phyloP scores from a whole-genome alignment of 2,329 filamentous ascomycete species.

The Arachnopeziza araneosa region DNA sequence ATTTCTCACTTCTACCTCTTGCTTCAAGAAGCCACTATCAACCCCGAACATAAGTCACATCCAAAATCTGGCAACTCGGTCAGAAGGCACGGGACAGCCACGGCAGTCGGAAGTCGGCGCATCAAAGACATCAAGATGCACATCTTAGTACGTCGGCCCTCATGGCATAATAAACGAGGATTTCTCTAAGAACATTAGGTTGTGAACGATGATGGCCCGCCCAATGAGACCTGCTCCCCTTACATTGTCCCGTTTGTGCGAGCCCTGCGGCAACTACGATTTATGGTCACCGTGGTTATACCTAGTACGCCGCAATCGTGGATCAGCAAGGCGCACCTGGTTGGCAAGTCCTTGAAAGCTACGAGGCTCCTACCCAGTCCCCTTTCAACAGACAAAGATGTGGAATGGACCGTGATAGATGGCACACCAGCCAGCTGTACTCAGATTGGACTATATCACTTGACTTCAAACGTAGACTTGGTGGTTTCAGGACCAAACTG shows the following conservation, averaged over 20 bases:
- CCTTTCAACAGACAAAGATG: neutral
- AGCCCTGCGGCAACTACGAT: neutral
- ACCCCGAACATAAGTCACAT: neutral
- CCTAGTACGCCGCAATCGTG: neutral
- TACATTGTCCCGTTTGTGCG: slow-evolving; percentile 1
- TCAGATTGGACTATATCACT: neutral
- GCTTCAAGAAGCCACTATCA: neutral
- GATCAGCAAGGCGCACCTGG: slow-evolving; percentile 2
- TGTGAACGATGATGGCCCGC: slow-evolving; percentile 3
- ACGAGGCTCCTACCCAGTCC: neutral
- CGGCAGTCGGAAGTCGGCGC: neutral
- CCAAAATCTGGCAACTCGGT: neutral
- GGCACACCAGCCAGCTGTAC: slow-evolving; percentile 1
- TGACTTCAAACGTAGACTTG: neutral
- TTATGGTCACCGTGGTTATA: neutral
- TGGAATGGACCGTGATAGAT: neutral
- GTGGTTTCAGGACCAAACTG: slow-evolving; percentile 1
- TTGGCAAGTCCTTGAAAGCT: neutral
- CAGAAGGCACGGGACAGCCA: neutral
- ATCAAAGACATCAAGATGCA: neutral
- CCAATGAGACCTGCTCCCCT: neutral
- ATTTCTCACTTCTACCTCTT: neutral
- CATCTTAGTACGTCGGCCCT: neutral
- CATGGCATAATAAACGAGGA: neutral
- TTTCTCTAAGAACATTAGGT: neutral